phyloP scores from a whole-genome alignment of 495 filamentous ascomycete genomes.

The Xylaria nigripes region DNA sequence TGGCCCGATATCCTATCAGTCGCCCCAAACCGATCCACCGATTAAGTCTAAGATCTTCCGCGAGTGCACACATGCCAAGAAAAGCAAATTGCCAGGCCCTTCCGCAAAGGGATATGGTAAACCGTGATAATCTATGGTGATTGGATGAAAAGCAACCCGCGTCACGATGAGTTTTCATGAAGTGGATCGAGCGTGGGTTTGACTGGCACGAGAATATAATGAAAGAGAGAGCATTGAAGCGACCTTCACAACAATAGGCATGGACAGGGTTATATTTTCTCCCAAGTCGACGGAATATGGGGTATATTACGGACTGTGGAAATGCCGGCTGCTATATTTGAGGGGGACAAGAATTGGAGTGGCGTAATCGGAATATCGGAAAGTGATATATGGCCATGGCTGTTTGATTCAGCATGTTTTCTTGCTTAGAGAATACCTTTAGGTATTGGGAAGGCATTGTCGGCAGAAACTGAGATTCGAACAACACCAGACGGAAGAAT shows the following conservation, averaged over 20 bases:
- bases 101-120: conserved; percentile 14
- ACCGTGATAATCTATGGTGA: conserved; percentile 21
- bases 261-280: neutral
- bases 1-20: conserved; percentile 4
- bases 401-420: no score
- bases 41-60: conserved; percentile 3
- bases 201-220: neutral
- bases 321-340: no score
- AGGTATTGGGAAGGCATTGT: no score
- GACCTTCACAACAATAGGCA: neutral
- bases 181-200: neutral
- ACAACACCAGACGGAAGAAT: no score
- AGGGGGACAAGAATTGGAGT: no score
- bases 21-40: conserved; percentile 8
- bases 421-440: no score
- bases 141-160: neutral
- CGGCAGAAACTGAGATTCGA: no score
- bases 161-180: neutral
- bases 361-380: no score
- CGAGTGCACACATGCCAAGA: conserved; percentile 2
- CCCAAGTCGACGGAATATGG: no score
- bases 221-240: neutral
- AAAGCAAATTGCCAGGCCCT: conserved; percentile 4
- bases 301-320: no score
- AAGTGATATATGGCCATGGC: no score